Conservation (phyloP, 2,329 filamentous ascomycete species). For the Aspergillus versicolor region DNA sequence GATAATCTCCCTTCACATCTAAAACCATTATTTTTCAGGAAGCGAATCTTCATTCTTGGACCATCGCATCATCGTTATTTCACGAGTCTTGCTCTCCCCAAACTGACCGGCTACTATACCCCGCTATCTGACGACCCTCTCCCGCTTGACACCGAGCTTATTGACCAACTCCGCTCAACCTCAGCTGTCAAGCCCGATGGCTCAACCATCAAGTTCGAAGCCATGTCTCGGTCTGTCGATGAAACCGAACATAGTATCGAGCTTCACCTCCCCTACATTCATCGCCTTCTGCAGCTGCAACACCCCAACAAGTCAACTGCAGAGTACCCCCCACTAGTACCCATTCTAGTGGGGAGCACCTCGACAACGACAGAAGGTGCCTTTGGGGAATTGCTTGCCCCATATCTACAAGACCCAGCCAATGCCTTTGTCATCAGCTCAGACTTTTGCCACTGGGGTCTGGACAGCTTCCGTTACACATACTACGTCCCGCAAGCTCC, state of each 20-base stretch:
- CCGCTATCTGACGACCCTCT: conserved; percentile 45
- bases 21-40: conserved; percentile 47
- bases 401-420: conserved; percentile 69
- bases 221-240: conserved; percentile 67
- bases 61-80: conserved; percentile 89
- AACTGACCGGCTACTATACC: conserved; percentile 56
- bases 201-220: conserved; percentile 38
- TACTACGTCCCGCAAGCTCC: conserved; percentile 64
- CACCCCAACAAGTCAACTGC: conserved; percentile 49
- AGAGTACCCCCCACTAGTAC: conserved; percentile 72
- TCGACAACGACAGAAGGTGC: conserved; percentile 63
- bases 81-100: conserved; percentile 71
- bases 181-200: conserved; percentile 30
- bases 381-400: conserved; percentile 70
- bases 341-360: conserved; percentile 81
- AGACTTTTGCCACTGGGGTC: conserved; percentile 96
- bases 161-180: conserved; percentile 35
- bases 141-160: conserved; percentile 45
- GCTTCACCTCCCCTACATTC: conserved; percentile 94
- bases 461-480: conserved; percentile 72
- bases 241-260: conserved; percentile 89
- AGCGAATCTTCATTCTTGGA: conserved; percentile 87
- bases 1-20: neutral
- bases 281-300: conserved; percentile 66
- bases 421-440: conserved; percentile 88